A percentile compares a stretch with the other conserved stretches of the same genome.
These are phyloP conservation scores for Manihot esculenta DNA, from an alignment of 441 rosid species.

Conservation along the genomic window DNA sequence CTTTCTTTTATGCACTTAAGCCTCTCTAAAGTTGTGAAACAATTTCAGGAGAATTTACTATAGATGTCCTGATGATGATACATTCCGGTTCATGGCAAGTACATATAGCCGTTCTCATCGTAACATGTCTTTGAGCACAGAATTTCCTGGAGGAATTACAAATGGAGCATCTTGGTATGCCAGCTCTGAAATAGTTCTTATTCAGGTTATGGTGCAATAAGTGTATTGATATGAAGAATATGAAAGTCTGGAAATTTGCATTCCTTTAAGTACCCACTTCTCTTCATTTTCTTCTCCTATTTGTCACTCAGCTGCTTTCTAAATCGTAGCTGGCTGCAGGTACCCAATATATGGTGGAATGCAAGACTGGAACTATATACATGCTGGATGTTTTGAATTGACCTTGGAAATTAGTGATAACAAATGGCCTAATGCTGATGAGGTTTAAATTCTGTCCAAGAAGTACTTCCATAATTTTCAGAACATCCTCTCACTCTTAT, in stretches of 20 bases:
- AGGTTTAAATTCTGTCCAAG: slow-evolving; percentile 50
- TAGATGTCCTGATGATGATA: slow-evolving; percentile 86
- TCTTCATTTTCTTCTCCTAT: slow-evolving; percentile 3
- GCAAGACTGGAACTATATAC: slow-evolving; percentile 98
- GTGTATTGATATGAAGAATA: neutral
- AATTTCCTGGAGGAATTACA: slow-evolving; percentile 86
- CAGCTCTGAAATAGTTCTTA: neutral
- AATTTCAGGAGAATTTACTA: slow-evolving; percentile 75
- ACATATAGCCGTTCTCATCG: slow-evolving; percentile 75
- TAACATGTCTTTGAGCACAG: slow-evolving; percentile 91
- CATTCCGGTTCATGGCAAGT: slow-evolving; percentile 76
- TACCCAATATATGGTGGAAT: slow-evolving; percentile 98
- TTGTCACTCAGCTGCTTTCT: slow-evolving; percentile 6
- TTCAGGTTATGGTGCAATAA: neutral
- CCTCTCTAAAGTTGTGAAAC: slow-evolving; percentile 19
- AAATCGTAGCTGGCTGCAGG: slow-evolving; percentile 46
- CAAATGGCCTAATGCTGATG: slow-evolving; percentile 88
- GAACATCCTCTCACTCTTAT: neutral
- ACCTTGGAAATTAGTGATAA: slow-evolving; percentile 89
- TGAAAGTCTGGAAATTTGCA: neutral
- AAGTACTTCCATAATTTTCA: neutral
- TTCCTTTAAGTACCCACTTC: neutral
- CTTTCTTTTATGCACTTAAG: slow-evolving; percentile 8
- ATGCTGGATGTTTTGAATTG: slow-evolving; percentile 93
- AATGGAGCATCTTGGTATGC: slow-evolving; percentile 92